Evolutionary conservation across 306 rosid genomes (phyloP).

Genomic region (Hippophae gyantsensis): DNA sequence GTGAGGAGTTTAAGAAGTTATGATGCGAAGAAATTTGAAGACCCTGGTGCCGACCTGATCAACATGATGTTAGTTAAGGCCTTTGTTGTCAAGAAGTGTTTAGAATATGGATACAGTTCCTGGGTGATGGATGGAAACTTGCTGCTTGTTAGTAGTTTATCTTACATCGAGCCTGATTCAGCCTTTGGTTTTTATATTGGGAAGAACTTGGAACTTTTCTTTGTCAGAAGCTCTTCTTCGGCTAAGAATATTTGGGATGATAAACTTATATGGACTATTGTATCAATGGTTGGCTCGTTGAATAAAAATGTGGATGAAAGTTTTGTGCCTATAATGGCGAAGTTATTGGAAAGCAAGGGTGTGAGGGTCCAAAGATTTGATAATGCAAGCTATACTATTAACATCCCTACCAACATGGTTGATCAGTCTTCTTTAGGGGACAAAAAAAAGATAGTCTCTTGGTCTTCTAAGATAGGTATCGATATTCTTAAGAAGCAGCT

Average conservation of each 20-base stretch:
- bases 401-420: slow-evolving; percentile 23
- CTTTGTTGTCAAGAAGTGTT: slow-evolving; percentile 40
- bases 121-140: slow-evolving; percentile 60
- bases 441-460: slow-evolving; percentile 48
- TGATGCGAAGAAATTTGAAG: slow-evolving; percentile 29
- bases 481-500: slow-evolving; percentile 49
- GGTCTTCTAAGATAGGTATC: slow-evolving; percentile 37
- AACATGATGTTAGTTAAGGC: slow-evolving; percentile 44
- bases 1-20: slow-evolving; percentile 30
- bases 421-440: slow-evolving; percentile 34
- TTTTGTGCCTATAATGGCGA: slow-evolving; percentile 32
- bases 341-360: slow-evolving; percentile 29
- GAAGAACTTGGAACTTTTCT: slow-evolving; percentile 43
- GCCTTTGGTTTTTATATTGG: slow-evolving; percentile 34
- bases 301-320: slow-evolving; percentile 24
- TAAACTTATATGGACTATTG: slow-evolving; percentile 27
- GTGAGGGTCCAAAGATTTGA: slow-evolving; percentile 22
- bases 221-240: slow-evolving; percentile 39
- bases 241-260: slow-evolving; percentile 41
- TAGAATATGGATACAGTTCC: slow-evolving; percentile 40
- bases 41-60: slow-evolving; percentile 26
- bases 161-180: slow-evolving; percentile 25
- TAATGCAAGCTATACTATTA: slow-evolving; percentile 27
- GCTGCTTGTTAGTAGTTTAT: slow-evolving; percentile 39
- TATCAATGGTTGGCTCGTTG: slow-evolving; percentile 30